Evolutionary conservation across 2,329 filamentous ascomycete genomes (phyloP).

Genomic region (Fusarium kyushuense): DNA sequence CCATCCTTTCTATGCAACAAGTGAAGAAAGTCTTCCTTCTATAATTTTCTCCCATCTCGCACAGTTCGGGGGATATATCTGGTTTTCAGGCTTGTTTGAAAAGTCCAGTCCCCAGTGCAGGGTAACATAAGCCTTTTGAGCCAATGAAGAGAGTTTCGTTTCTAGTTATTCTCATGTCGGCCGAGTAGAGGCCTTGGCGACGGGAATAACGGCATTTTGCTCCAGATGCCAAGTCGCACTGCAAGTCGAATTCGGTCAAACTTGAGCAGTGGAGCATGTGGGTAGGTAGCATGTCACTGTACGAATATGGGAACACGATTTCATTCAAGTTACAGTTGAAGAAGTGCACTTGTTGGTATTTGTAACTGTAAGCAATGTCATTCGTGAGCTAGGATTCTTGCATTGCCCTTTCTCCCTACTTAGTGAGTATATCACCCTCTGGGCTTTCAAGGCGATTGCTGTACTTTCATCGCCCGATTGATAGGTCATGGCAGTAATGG

Average conservation of each 20-base stretch:
- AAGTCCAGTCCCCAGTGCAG: neutral
- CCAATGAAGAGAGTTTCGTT: neutral
- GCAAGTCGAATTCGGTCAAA: neutral
- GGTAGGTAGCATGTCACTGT: neutral
- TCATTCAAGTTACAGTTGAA: neutral
- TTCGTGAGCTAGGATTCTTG: neutral
- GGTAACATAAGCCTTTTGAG: neutral
- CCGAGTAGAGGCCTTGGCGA: neutral
- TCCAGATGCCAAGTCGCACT: neutral
- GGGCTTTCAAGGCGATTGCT: neutral
- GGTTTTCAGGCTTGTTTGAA: no score
- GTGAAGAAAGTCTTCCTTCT: no score
- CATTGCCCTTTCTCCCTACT: neutral
- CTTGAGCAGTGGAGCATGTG: neutral
- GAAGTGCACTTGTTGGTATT: neutral
- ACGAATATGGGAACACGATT: neutral
- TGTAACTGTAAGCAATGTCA: neutral
- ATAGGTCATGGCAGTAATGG: neutral
- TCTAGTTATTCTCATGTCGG: neutral
- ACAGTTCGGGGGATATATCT: neutral
- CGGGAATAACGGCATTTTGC: conserved; percentile 1
- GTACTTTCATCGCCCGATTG: neutral
- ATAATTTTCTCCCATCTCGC: neutral
- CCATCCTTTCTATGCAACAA: no score
- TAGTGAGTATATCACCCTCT: no score